These are phyloP conservation scores for Petrea volubilis DNA, from an alignment of 257 asterid genomes.

Conservation along the genomic window DNA sequence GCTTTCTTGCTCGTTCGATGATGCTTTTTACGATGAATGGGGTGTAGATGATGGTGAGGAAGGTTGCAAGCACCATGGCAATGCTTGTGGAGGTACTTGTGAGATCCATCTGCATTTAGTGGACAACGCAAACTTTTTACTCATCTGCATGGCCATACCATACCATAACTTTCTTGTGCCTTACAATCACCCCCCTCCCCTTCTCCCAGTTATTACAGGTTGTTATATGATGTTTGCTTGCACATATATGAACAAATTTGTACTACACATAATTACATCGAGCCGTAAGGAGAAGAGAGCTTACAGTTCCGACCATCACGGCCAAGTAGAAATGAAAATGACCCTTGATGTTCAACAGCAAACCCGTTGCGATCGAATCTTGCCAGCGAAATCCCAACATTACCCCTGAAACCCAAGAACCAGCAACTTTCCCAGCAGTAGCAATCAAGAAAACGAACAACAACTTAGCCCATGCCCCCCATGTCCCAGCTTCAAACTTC, in stretches of 20 bases:
- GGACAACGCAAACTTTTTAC: no score
- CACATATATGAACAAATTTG: no score
- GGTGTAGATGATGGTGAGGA: conserved; percentile 62
- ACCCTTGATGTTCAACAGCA: conserved; percentile 82
- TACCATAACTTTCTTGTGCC: no score
- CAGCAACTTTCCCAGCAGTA: conserved; percentile 64
- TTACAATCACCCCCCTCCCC: no score
- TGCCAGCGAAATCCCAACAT: conserved; percentile 87
- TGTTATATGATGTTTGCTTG: no score
- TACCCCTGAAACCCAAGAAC: conserved; percentile 62
- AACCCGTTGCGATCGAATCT: conserved; percentile 77
- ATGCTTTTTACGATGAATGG: conserved; percentile 70
- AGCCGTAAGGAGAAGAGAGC: not conserved
- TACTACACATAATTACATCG: no score
- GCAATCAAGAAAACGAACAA: conserved; percentile 43
- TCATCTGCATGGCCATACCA: no score
- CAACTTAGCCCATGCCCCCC: conserved; percentile 49
- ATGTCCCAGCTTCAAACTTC: conserved; percentile 32
- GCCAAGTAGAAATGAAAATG: conserved; percentile 87
- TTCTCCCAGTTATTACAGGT: no score
- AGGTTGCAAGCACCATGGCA: conserved; percentile 52
- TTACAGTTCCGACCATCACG: conserved; percentile 54
- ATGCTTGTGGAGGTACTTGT: conserved; percentile 61
- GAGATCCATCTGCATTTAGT: conserved; percentile 58
- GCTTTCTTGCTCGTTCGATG: conserved; percentile 76